Conservation (phyloP, 2,329 filamentous ascomycete genomes). For the Immersiporthe knoxdaviesiana region DNA sequence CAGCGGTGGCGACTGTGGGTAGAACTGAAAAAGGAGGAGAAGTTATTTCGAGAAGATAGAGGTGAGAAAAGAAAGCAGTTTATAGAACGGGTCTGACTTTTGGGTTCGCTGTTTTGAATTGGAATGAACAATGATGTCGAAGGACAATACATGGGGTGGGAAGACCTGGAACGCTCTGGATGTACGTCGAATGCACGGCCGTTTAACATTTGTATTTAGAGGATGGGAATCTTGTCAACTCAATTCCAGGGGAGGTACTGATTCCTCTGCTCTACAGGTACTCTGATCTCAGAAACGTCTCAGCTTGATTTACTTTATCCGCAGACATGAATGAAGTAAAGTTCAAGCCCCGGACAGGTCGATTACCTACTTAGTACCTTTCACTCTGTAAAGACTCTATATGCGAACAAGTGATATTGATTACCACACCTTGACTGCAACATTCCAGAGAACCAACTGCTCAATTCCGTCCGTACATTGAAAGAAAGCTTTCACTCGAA, state of each 20-base stretch:
- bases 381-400: neutral
- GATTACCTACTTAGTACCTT: no score
- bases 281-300: neutral
- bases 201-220: no score
- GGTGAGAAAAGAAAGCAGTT: neutral
- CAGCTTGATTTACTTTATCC: neutral
- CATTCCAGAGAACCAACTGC: no score
- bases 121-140: neutral
- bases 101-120: neutral
- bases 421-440: neutral
- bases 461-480: neutral
- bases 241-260: no score
- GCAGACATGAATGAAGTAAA: neutral
- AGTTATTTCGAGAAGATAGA: neutral
- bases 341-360: neutral
- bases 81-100: neutral
- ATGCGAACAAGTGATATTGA: neutral
- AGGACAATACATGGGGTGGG: neutral
- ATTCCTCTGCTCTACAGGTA: neutral
- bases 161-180: neutral
- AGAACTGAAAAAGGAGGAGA: neutral
- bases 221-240: no score
- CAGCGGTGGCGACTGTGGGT: neutral
- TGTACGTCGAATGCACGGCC: neutral
- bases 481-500: neutral